Percentiles rank a stretch among this genome's conserved stretches.
Conservation (phyloP, 139 green algal species). For the Coelastrella sp. region DNA sequence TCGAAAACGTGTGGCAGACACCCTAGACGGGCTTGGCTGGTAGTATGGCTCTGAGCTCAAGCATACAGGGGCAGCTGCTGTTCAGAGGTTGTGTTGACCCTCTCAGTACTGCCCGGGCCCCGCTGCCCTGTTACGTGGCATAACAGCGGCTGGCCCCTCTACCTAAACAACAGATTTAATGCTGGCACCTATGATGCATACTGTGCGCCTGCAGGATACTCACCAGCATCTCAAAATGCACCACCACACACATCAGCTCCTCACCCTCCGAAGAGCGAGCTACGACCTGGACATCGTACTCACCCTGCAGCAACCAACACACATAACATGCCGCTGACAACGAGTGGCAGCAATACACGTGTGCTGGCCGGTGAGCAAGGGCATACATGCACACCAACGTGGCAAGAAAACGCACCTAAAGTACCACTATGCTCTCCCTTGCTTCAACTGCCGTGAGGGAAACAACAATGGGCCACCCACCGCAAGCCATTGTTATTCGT, state of each 20-base stretch:
- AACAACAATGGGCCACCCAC: no score
- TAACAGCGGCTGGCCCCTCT: no score
- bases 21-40: no score
- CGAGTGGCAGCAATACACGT: background rate
- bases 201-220: background rate
- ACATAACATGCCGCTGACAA: background rate
- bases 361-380: background rate
- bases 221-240: constrained; percentile 64
- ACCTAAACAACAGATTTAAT: background rate
- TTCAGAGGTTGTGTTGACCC: background rate
- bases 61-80: background rate
- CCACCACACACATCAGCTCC: constrained; percentile 66
- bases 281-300: constrained; percentile 62
- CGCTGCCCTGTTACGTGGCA: no score
- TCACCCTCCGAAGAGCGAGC: constrained; percentile 20
- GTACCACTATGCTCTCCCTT: no score
- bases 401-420: no score
- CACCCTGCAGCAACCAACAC: constrained; percentile 50
- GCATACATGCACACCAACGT: background rate
- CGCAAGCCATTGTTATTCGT: no score
- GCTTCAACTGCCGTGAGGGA: no score
- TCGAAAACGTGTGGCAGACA: no score
- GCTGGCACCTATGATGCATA: background rate
- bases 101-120: no score
- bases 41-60: no score